Percentiles rank a stretch among this genome's conserved stretches.
phyloP scores from a whole-genome alignment of 768 basidiomycete species.

The Leccinum broughii region DNA sequence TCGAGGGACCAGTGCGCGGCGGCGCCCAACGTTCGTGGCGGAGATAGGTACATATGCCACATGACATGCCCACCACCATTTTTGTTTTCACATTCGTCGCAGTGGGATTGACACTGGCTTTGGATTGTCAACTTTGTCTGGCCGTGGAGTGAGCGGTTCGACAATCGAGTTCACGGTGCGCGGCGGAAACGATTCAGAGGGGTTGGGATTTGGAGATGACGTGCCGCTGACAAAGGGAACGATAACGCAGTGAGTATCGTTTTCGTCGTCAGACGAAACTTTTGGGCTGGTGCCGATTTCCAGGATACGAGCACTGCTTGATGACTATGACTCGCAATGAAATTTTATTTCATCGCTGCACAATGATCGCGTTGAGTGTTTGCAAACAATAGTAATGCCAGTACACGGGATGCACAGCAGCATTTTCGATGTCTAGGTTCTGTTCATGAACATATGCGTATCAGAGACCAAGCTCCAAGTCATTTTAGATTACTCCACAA shows the following conservation, averaged over 20 bases:
- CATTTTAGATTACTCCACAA: background rate
- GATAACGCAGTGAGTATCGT: background rate
- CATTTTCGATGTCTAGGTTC: background rate
- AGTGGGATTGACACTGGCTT: background rate
- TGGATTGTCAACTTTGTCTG: background rate
- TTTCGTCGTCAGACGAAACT: background rate
- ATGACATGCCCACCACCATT: no score
- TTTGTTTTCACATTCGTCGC: no score
- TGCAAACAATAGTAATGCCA: background rate
- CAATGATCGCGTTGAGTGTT: background rate
- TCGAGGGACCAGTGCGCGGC: background rate
- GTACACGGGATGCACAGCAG: background rate
- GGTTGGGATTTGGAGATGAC: background rate
- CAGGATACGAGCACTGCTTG: no score
- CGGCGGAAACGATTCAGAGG: no score
- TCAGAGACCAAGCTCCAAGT: background rate
- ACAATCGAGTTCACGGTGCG: background rate
- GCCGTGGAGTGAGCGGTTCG: background rate
- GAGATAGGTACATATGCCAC: background rate
- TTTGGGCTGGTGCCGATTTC: background rate
- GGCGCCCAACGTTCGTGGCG: background rate
- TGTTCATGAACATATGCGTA: background rate
- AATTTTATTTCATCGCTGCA: background rate
- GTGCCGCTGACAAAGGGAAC: background rate
- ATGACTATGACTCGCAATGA: background rate